A percentile compares a stretch with the other conserved stretches of the same genome.
Evolutionary conservation across 2,329 filamentous ascomycete genomes (phyloP).

Genomic region (Colletotrichum neosansevieriae): DNA sequence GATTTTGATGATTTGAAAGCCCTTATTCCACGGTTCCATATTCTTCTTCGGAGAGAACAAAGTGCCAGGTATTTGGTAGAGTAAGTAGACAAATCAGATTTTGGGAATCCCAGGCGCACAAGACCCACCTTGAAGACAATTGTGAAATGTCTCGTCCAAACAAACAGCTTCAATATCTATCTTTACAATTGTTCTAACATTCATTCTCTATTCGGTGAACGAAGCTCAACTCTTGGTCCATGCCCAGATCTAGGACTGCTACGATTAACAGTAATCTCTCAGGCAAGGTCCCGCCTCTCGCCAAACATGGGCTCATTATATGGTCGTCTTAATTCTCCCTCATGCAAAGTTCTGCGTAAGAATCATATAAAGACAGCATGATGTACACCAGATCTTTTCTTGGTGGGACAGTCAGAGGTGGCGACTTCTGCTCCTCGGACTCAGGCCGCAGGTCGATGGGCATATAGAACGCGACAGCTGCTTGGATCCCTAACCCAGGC

Average conservation of each 20-base stretch:
- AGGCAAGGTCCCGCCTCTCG: constrained; percentile 50
- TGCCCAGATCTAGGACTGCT: constrained; percentile 55
- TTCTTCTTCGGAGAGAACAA: background rate
- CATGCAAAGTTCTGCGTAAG: constrained; percentile 53
- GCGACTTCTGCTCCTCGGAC: constrained; percentile 54
- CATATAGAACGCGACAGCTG: constrained; percentile 54
- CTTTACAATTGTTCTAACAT: constrained; percentile 28
- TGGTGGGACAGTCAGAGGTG: constrained; percentile 49
- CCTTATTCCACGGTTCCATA: constrained; percentile 7
- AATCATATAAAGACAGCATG: constrained; percentile 56
- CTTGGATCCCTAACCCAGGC: constrained; percentile 48
- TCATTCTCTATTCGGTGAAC: constrained; percentile 46
- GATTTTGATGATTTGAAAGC: background rate
- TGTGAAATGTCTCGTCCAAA: constrained; percentile 31
- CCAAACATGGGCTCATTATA: constrained; percentile 53
- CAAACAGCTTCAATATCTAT: constrained; percentile 2
- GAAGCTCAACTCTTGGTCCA: constrained; percentile 55
- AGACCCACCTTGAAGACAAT: constrained; percentile 31
- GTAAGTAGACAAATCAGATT: background rate
- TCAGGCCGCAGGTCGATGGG: constrained; percentile 53
- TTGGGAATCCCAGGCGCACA: background rate
- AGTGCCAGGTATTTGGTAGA: background rate
- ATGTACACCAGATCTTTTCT: constrained; percentile 53
- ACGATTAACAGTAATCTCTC: constrained; percentile 54
- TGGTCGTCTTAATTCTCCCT: constrained; percentile 47